These are phyloP conservation scores for Sporothrix brasiliensis DNA, from an alignment of 2,329 filamentous ascomycete genomes.

Conservation along the genomic window DNA sequence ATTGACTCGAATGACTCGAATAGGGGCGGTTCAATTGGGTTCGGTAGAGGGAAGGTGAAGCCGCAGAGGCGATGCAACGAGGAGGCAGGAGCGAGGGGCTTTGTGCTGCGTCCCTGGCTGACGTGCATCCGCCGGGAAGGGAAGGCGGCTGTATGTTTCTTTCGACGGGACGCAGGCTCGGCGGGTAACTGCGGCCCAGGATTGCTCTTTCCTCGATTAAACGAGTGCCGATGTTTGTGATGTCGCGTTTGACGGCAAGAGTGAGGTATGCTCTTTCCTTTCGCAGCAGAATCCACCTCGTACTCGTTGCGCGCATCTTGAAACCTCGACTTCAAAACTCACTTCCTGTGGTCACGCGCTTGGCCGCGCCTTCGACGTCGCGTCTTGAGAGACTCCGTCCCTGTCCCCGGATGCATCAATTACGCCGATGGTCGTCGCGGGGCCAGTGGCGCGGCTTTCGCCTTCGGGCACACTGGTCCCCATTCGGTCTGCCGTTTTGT, in stretches of 20 bases:
- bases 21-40: background rate
- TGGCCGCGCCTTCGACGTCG: no score
- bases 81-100: constrained; percentile 13
- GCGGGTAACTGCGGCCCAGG: background rate
- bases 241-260: background rate
- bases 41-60: constrained; percentile 13
- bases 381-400: background rate
- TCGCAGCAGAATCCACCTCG: background rate
- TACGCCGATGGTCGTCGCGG: background rate
- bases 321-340: background rate
- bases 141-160: background rate
- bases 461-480: background rate
- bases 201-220: background rate
- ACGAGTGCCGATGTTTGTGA: background rate
- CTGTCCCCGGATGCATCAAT: constrained; percentile 17
- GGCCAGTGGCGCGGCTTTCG: background rate
- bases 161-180: background rate
- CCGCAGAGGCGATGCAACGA: background rate
- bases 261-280: background rate
- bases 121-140: background rate
- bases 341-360: background rate
- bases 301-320: background rate
- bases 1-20: background rate
- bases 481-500: background rate
- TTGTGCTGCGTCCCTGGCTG: constrained; percentile 5